Base-by-base conservation (phyloP, 371 early-diverging fungal species). In the Dinochytrium kinnereticum region DNA sequence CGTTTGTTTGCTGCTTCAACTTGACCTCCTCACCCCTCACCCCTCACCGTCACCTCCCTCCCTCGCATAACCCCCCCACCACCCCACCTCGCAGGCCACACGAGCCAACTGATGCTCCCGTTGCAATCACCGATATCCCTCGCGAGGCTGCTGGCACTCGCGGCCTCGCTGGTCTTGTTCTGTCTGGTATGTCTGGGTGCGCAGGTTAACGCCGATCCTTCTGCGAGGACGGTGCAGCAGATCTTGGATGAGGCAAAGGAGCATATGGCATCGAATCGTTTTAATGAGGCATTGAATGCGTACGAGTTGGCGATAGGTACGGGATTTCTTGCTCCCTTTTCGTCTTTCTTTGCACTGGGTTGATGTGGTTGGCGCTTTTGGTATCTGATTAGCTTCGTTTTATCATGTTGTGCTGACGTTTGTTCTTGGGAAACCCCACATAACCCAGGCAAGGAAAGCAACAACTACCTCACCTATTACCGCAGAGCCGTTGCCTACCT, bases 401-500 rank as follows among this genome's bases (percentile, higher is more conserved):
- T n/a, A n/a, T n/a, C n/a, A n/a, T n/a, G n/a, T n/a, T n/a, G n/a
- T n/a, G n/a, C n/a, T n/a, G n/a, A n/a, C n/a, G n/a, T n/a, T n/a
- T n/a, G n/a, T n/a, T n/a, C n/a, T n/a, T n/a, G n/a, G n/a, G 21
- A 44, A 44, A 44, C 10, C 21, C 13, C 49, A 10, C 49, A 44
- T 44, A 21, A 44, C 55, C 44, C 7, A 7, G 24, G n/a, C 10
- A 53, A 53, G 55, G 55, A 53, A 3, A 61, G 61, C 61, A 10
- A 82, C 51, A 91, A 94, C 83, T 93, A 94, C 73, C 72, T 90
- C 17, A 87, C 91, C 15, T 93, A 91, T 84, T 96, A 91, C 78
- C 91, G 92, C 73, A 88, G 96, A 65, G 96, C 96, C 0, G 90
- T 93, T n/a, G 91, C 94, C 1, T 91, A 93, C 65, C 78, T 96